phyloP scores from a whole-genome alignment of 1,139 yeast species.

The Pichia sp. region DNA sequence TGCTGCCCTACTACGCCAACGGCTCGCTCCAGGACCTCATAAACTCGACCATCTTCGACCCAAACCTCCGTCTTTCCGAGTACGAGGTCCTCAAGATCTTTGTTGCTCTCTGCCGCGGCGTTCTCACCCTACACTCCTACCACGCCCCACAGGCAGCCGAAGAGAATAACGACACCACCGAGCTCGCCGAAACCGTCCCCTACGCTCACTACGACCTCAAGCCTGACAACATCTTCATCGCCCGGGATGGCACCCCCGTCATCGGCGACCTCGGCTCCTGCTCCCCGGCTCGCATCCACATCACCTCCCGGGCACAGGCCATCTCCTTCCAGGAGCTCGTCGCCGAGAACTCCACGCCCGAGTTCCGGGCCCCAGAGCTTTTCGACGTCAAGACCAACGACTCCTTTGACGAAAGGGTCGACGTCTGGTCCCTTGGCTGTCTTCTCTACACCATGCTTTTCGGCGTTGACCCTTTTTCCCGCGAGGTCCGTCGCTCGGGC shows the following conservation, averaged over 20 bases:
- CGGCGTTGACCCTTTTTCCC: constrained; percentile 81
- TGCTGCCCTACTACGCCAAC: constrained; percentile 68
- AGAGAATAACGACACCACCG: constrained; percentile 34
- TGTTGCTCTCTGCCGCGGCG: constrained; percentile 68
- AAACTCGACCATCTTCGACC: constrained; percentile 56
- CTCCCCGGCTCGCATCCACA: constrained; percentile 52
- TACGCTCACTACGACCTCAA: constrained; percentile 85
- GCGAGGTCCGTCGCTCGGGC: constrained; percentile 75
- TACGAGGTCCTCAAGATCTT: constrained; percentile 57
- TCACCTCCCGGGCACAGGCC: constrained; percentile 65
- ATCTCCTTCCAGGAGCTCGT: constrained; percentile 74
- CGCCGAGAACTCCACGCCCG: constrained; percentile 80
- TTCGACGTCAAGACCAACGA: constrained; percentile 68
- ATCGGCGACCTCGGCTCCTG: constrained; percentile 84
- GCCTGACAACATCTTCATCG: constrained; percentile 84
- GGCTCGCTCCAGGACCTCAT: constrained; percentile 79
- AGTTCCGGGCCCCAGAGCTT: constrained; percentile 88
- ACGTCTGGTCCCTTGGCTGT: constrained; percentile 91
- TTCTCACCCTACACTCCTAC: constrained; percentile 71
- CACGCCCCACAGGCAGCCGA: constrained; percentile 31
- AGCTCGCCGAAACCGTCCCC: constrained; percentile 57
- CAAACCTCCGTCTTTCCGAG: constrained; percentile 47
- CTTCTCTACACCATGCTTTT: constrained; percentile 72
- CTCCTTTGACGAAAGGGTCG: constrained; percentile 65
- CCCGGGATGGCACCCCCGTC: constrained; percentile 70